Percentiles rank a stretch among this genome's conserved stretches.
These are phyloP conservation scores for Candida takata DNA, from an alignment of 805 yeast species.

Conservation along the genomic window DNA sequence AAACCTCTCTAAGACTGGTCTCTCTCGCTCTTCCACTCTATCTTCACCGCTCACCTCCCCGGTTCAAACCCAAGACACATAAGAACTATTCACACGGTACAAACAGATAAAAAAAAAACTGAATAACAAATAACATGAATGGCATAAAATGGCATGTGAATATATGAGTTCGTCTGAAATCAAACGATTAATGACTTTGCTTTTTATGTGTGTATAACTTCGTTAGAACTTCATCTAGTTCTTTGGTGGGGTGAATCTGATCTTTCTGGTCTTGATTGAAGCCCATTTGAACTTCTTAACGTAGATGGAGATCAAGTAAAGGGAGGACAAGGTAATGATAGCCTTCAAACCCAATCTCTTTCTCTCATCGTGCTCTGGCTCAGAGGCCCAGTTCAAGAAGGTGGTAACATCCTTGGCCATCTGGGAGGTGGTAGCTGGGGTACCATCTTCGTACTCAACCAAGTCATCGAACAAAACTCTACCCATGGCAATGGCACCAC, in stretches of 20 bases:
- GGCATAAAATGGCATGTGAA: conserved; percentile 3
- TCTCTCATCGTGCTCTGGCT: conserved; percentile 98
- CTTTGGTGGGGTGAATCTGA: conserved; percentile 88
- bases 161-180: not conserved
- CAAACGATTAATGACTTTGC: conserved; percentile 1
- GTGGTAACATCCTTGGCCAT: conserved; percentile 98
- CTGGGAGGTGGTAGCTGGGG: conserved; percentile 96
- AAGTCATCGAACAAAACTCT: conserved; percentile 95
- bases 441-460: conserved; percentile 98
- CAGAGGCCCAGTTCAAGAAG: conserved; percentile 97
- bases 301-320: conserved; percentile 80
- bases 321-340: conserved; percentile 64
- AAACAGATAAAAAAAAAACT: conserved; percentile 2
- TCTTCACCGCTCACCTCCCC: too few relatives aligned
- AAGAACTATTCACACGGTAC: conserved; percentile 1
- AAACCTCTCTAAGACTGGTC: not conserved
- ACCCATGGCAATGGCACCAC: conserved; percentile 99
- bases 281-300: conserved; percentile 98
- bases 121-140: conserved; percentile 5
- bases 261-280: conserved; percentile 90
- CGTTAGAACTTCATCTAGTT: too few relatives aligned
- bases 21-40: not conserved
- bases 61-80: conserved; percentile 1
- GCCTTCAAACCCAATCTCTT: conserved; percentile 96
- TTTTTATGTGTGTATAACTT: not conserved